Evolutionary conservation across 202 grass and related monocot species (phyloP).

Genomic region (Sporobolus alterniflorus): DNA sequence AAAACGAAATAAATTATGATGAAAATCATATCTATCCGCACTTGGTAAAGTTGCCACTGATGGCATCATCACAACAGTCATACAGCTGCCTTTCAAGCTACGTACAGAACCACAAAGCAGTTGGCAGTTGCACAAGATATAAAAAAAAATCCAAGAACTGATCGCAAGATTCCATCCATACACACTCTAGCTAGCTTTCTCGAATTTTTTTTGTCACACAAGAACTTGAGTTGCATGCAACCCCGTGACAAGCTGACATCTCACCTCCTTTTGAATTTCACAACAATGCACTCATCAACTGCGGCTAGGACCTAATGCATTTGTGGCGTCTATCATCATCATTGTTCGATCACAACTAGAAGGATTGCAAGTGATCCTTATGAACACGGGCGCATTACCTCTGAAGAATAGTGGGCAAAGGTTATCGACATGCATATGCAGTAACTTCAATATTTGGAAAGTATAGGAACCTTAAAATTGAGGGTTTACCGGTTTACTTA

Average conservation of each 20-base stretch:
- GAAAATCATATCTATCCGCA: background rate
- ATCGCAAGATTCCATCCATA: constrained; percentile 33
- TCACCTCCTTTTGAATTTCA: constrained; percentile 5
- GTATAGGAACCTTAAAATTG: constrained; percentile 42
- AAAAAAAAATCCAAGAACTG: background rate
- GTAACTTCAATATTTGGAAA: background rate
- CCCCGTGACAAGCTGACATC: constrained; percentile 32
- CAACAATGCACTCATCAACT: background rate
- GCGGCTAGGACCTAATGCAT: background rate
- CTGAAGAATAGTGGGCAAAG: background rate
- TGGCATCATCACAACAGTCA: constrained; percentile 12
- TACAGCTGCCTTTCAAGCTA: constrained; percentile 41
- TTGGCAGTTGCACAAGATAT: background rate
- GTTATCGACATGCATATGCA: background rate
- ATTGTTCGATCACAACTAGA: constrained; percentile 13
- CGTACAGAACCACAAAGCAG: background rate
- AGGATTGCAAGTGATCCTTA: constrained; percentile 5
- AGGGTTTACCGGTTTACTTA: background rate
- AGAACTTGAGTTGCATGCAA: constrained; percentile 49
- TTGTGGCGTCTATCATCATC: background rate
- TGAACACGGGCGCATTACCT: constrained; percentile 17
- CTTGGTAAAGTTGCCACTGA: background rate
- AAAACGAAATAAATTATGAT: background rate
- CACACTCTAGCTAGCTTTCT: background rate
- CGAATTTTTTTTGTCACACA: background rate